Evolutionary conservation across 495 filamentous ascomycete genomes (phyloP), one percentile per base, ranked within the genome.

Genomic region (Glutinoglossum americanum): DNA sequence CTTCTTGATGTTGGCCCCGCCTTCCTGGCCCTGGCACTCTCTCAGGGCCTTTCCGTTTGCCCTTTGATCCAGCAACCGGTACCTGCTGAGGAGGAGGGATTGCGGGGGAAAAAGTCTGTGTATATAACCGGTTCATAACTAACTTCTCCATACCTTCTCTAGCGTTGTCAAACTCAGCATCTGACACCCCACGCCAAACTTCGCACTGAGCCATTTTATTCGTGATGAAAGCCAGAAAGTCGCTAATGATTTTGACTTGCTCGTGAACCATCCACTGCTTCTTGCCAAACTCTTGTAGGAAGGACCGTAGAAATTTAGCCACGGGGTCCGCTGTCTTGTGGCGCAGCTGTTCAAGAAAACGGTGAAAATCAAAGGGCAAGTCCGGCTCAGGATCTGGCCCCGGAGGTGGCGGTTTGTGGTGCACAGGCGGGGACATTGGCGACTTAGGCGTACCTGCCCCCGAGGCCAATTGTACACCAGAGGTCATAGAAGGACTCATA

Each of bases 231-330:
- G 85, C 76, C 41, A 99, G 73, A 64, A 99, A 99, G 65, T 99
- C 92, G 57, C 86, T 80, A 59, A 99, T 90, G 49, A 99, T 95
- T 67, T 99, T 99, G 61, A 95, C 89, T 67, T 99, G 92, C 69
- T 99, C 92, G 65, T 97, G 92, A 8, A 94, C 92, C 89, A 94
- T 93, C 92, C 92, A 99, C 68, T 96, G 93, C 62, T 87, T 86
- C 70, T 99, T 99, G 11, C 83, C 87, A 70, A 99, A 99, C 67
- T 97, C 92, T 37, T 79, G 75, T 13, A 99, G 73, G 65, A 99
- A 99, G 6, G 90, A 96, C 49, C 89, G 83, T 21, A 99, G 77
- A 66, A 94, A 99, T 61, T 87, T 85, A 13, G 92, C 93, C 1
- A 99, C 90, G 5, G 92, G 93, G 63, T 99, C 92, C 19, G 92